Percentiles rank a stretch among this genome's conserved stretches.
phyloP scores from a whole-genome alignment of 768 basidiomycete genomes.

The Piloderma croceum region DNA sequence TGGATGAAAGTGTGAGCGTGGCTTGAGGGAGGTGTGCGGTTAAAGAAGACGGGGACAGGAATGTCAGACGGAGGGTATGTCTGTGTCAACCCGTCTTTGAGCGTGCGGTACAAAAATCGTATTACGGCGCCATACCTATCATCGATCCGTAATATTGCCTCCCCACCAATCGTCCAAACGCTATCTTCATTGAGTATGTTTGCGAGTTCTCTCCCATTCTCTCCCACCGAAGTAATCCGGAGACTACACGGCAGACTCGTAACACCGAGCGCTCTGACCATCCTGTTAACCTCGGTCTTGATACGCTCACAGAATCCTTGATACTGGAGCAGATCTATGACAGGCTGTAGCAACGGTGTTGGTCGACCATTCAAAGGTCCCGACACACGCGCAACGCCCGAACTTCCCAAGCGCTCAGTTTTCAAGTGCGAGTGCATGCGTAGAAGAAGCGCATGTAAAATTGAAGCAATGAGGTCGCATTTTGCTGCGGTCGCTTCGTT shows the following conservation, averaged over 20 bases:
- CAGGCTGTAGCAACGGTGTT: constrained; percentile 59
- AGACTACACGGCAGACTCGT: constrained; percentile 55
- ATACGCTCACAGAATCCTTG: constrained; percentile 65
- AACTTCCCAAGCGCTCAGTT: constrained; percentile 29
- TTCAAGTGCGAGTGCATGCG: constrained; percentile 52
- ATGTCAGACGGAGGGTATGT: constrained; percentile 70
- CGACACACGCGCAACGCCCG: constrained; percentile 19
- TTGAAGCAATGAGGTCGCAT: constrained; percentile 66
- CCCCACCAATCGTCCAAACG: constrained; percentile 54
- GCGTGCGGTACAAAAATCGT: background rate
- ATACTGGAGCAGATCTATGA: constrained; percentile 79
- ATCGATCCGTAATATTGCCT: constrained; percentile 66
- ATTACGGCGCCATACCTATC: constrained; percentile 41
- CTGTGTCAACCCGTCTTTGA: constrained; percentile 28
- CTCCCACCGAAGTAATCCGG: constrained; percentile 60
- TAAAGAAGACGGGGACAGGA: constrained; percentile 67
- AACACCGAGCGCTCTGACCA: constrained; percentile 40
- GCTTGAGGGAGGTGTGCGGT: constrained; percentile 80
- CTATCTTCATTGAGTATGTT: constrained; percentile 39
- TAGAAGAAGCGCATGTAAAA: constrained; percentile 59
- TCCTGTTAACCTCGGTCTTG: constrained; percentile 49
- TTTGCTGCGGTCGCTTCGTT: constrained; percentile 25
- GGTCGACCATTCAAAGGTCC: constrained; percentile 9
- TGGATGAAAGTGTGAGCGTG: constrained; percentile 64
- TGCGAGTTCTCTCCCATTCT: constrained; percentile 57